Evolutionary conservation across 306 rosid genomes (phyloP).

Genomic region (Morella rubra): DNA sequence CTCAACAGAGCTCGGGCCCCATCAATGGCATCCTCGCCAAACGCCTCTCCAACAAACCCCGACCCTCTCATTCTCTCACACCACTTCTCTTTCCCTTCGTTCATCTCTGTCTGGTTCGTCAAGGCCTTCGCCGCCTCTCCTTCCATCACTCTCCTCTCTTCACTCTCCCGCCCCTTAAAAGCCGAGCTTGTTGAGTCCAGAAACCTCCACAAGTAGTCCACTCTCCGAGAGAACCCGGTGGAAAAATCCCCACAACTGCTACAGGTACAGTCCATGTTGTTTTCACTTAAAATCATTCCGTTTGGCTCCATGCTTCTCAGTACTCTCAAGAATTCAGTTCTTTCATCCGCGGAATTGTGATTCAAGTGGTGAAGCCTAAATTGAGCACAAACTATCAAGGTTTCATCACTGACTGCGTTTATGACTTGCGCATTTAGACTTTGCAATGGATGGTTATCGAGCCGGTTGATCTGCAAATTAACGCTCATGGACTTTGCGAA

Average conservation of each 20-base stretch:
- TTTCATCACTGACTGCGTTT: conserved; percentile 48
- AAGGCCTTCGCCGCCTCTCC: conserved; percentile 83
- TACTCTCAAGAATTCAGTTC: conserved; percentile 51
- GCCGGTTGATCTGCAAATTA: conserved; percentile 63
- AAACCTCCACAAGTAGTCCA: conserved; percentile 77
- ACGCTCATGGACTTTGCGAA: conserved; percentile 67
- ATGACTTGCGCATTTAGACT: conserved; percentile 45
- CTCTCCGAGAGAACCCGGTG: conserved; percentile 50
- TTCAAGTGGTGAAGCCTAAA: conserved; percentile 73
- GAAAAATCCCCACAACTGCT: conserved; percentile 62
- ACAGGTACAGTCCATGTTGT: conserved; percentile 80
- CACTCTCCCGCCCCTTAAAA: conserved; percentile 75
- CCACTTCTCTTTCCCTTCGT: conserved; percentile 81
- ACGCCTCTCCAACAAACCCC: conserved; percentile 54
- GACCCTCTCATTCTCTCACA: conserved; percentile 69
- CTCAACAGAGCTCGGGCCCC: conserved; percentile 78
- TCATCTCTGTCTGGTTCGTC: conserved; percentile 64
- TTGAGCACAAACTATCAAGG: conserved; percentile 69
- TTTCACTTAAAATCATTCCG: conserved; percentile 73
- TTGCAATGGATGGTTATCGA: conserved; percentile 54
- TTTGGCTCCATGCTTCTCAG: conserved; percentile 63
- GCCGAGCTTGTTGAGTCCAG: conserved; percentile 80
- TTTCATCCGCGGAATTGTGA: conserved; percentile 62
- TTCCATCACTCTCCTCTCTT: conserved; percentile 85
- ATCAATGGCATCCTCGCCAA: conserved; percentile 70